Evolutionary conservation across 2,329 filamentous ascomycete species (phyloP).

Genomic region (Bipolaris gigantea): DNA sequence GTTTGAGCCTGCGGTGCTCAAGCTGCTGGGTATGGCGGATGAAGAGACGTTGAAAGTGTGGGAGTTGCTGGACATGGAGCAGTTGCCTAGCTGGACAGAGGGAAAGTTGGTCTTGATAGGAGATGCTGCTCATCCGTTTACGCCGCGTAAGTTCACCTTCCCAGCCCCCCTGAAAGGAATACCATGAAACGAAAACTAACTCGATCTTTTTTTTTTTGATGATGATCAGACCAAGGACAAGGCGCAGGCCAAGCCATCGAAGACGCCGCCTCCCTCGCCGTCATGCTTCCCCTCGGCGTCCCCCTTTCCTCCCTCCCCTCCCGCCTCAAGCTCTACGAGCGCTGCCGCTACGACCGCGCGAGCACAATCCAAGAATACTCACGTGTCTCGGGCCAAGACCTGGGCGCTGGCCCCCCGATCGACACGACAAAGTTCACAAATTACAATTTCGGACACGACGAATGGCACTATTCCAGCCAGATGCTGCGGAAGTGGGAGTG

Average conservation of each 20-base stretch:
- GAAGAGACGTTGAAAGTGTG: constrained; percentile 43
- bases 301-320: constrained; percentile 53
- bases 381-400: constrained; percentile 56
- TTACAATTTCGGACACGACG: constrained; percentile 63
- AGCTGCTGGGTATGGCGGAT: constrained; percentile 46
- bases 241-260: constrained; percentile 68
- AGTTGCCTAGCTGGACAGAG: constrained; percentile 58
- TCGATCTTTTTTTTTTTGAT: too few relatives aligned
- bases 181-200: constrained; percentile 2
- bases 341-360: constrained; percentile 60
- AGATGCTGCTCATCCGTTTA: constrained; percentile 69
- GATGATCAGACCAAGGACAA: constrained; percentile 56
- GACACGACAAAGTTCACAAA: constrained; percentile 46
- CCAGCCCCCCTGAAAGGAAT: not conserved
- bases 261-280: constrained; percentile 62
- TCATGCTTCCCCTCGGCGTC: constrained; percentile 57
- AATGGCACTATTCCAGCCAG: constrained; percentile 58
- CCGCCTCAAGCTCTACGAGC: constrained; percentile 62
- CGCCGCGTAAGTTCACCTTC: constrained; percentile 54
- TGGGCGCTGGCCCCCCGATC: constrained; percentile 39
- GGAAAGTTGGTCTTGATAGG: constrained; percentile 61
- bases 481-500: constrained; percentile 55
- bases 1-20: constrained; percentile 43
- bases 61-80: constrained; percentile 59
- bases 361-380: constrained; percentile 61